Percentiles rank a stretch among this genome's conserved stretches.
Conservation (phyloP, 768 basidiomycete species). For the Galerina marginata region DNA sequence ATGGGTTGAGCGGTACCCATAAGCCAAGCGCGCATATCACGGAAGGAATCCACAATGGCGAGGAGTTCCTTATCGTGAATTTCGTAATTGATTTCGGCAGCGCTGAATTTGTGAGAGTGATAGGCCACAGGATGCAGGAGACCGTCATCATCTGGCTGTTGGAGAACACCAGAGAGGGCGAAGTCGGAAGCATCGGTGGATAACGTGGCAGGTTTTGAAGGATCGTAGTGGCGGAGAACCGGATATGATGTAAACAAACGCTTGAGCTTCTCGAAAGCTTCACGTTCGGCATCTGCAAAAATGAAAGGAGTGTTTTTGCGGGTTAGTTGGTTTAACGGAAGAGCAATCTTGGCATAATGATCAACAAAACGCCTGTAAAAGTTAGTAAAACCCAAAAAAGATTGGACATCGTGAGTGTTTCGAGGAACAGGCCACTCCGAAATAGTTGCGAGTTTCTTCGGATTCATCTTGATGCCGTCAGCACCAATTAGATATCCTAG, state of each 20-base stretch:
- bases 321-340: slow-evolving; percentile 32
- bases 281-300: slow-evolving; percentile 13
- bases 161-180: slow-evolving; percentile 35
- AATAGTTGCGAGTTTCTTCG: slow-evolving; percentile 42
- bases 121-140: slow-evolving; percentile 46
- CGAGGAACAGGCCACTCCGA: slow-evolving; percentile 36
- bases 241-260: slow-evolving; percentile 33
- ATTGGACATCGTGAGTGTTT: slow-evolving; percentile 35
- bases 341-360: slow-evolving; percentile 37
- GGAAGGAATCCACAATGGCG: slow-evolving; percentile 46
- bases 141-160: slow-evolving; percentile 31
- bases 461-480: slow-evolving; percentile 35
- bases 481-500: slow-evolving; percentile 42
- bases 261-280: slow-evolving; percentile 33
- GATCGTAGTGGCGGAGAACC: slow-evolving; percentile 38
- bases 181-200: slow-evolving; percentile 41
- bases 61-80: slow-evolving; percentile 59
- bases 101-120: slow-evolving; percentile 33
- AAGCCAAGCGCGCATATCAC: slow-evolving; percentile 38
- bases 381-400: slow-evolving; percentile 50
- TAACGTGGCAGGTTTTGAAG: slow-evolving; percentile 29
- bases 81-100: slow-evolving; percentile 52
- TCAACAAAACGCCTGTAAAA: slow-evolving; percentile 49
- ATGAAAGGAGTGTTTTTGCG: slow-evolving; percentile 19
- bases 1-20: slow-evolving; percentile 31